Percentiles rank a stretch among this genome's conserved stretches.
Conservation (phyloP, 2,329 filamentous ascomycete species). For the Fusarium xyrophilum region DNA sequence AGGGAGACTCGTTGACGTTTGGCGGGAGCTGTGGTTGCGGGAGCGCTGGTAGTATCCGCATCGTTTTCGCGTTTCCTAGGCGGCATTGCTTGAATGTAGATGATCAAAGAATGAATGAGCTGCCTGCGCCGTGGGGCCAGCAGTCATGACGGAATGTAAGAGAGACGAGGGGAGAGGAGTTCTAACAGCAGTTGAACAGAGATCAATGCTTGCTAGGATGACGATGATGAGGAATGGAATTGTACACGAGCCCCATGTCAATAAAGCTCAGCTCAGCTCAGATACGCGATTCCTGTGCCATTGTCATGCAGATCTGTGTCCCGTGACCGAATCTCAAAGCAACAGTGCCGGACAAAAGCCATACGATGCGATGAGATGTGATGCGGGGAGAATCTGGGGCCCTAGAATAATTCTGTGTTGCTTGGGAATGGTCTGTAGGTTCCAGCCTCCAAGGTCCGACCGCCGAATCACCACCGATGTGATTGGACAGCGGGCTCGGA, state of each 20-base stretch:
- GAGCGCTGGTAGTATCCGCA: conserved; percentile 38
- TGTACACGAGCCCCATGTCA: conserved; percentile 34
- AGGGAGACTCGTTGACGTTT: conserved; percentile 72
- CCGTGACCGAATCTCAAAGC: conserved; percentile 12
- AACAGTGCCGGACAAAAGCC: neutral
- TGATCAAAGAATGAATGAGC: conserved; percentile 22
- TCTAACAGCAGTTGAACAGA: neutral
- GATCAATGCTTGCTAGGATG: conserved; percentile 23
- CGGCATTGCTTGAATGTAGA: conserved; percentile 46
- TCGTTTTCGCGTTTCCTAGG: conserved; percentile 47
- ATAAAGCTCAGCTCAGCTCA: conserved; percentile 16
- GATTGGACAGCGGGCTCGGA: conserved; percentile 15
- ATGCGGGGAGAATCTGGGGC: conserved; percentile 40
- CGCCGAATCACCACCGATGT: conserved; percentile 16
- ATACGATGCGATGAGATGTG: conserved; percentile 9
- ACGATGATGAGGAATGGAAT: neutral
- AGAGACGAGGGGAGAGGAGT: neutral
- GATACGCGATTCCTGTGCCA: conserved; percentile 25
- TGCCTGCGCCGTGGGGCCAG: conserved; percentile 35
- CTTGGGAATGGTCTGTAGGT: conserved; percentile 20
- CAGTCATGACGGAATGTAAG: conserved; percentile 35
- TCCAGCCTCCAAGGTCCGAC: conserved; percentile 21
- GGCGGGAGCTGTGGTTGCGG: conserved; percentile 37
- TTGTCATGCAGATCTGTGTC: conserved; percentile 15
- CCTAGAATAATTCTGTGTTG: conserved; percentile 33